phyloP scores from a whole-genome alignment of 768 basidiomycete species.

The Hericium alpestre region DNA sequence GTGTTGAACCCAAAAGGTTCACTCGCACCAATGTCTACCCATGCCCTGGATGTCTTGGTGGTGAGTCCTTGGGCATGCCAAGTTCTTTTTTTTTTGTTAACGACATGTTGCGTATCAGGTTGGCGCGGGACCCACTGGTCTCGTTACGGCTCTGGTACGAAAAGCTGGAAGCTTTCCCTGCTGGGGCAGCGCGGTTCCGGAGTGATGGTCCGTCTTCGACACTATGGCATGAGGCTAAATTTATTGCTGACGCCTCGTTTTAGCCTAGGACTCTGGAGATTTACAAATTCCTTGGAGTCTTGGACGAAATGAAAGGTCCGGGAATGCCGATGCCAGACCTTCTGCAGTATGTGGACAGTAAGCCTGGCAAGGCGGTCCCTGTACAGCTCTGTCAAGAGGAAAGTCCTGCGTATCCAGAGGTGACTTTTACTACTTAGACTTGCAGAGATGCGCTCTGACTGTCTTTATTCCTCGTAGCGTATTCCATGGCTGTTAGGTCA shows the following conservation, averaged over 20 bases:
- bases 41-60: too few relatives aligned
- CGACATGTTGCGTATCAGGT: too few relatives aligned
- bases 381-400: not conserved
- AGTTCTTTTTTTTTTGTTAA: too few relatives aligned
- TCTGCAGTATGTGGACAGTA: not conserved
- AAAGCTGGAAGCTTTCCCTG: too few relatives aligned
- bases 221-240: too few relatives aligned
- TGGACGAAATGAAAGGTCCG: not conserved
- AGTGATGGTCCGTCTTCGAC: too few relatives aligned
- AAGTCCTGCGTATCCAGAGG: not conserved
- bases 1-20: too few relatives aligned
- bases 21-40: too few relatives aligned
- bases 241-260: not conserved
- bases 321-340: not conserved
- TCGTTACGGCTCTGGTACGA: too few relatives aligned
- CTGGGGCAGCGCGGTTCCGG: too few relatives aligned
- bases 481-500: not conserved
- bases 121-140: too few relatives aligned
- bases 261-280: slow-evolving; percentile 3
- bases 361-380: not conserved
- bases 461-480: not conserved
- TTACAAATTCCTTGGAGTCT: slow-evolving; percentile 1
- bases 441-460: not conserved
- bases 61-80: too few relatives aligned
- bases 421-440: not conserved